Conservation (phyloP, 2,329 filamentous ascomycete genomes). For the Fusarium subtropicale region DNA sequence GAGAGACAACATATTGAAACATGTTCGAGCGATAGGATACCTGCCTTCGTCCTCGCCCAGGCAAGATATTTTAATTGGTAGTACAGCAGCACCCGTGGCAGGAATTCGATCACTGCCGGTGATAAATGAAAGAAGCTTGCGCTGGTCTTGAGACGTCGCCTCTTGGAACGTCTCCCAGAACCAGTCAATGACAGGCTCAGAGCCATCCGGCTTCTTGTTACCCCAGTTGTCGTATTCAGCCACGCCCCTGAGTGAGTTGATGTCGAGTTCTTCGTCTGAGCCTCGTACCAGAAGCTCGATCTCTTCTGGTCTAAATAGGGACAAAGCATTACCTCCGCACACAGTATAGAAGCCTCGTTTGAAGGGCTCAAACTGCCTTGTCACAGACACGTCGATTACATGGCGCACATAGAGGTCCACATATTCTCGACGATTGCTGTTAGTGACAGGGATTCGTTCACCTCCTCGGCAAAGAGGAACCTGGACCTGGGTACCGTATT, state of each 20-base stretch:
- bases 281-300: constrained; percentile 89
- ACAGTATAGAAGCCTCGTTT: constrained; percentile 94
- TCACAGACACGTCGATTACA: constrained; percentile 80
- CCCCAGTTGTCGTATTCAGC: constrained; percentile 87
- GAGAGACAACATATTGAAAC: constrained; percentile 86
- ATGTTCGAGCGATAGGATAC: constrained; percentile 88
- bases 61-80: constrained; percentile 81
- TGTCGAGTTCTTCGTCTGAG: constrained; percentile 85
- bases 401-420: constrained; percentile 87
- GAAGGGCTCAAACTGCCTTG: constrained; percentile 91
- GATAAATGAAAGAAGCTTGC: constrained; percentile 85
- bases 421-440: constrained; percentile 84
- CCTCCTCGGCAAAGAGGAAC: constrained; percentile 81
- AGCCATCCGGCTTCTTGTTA: constrained; percentile 63
- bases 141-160: constrained; percentile 74
- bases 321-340: constrained; percentile 87
- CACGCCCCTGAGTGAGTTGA: constrained; percentile 78
- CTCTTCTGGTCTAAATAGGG: constrained; percentile 88
- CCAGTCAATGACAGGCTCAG: constrained; percentile 79
- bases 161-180: constrained; percentile 87
- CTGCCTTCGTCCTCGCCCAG: constrained; percentile 78
- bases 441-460: constrained; percentile 82
- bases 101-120: constrained; percentile 92
- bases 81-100: constrained; percentile 83
- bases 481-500: constrained; percentile 75